These are phyloP conservation scores for Penicillium goetzii DNA, from an alignment of 495 filamentous ascomycete genomes.

Conservation along the genomic window DNA sequence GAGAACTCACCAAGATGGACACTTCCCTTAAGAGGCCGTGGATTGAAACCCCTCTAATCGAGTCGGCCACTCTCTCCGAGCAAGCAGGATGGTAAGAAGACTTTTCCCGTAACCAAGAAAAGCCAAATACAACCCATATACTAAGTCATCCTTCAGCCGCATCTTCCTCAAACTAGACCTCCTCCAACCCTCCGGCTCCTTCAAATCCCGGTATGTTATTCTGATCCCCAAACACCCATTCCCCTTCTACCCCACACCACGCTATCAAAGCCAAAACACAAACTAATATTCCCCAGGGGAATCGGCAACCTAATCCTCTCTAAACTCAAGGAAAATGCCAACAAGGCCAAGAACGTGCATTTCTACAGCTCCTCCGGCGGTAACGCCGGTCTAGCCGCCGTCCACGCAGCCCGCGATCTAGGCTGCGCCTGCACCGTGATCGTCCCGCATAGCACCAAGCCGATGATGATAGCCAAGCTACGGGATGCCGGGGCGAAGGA, in stretches of 20 bases:
- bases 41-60: constrained; percentile 73
- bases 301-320: constrained; percentile 75
- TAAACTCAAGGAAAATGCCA: constrained; percentile 43
- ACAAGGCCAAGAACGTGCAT: constrained; percentile 51
- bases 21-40: constrained; percentile 51
- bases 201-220: constrained; percentile 77
- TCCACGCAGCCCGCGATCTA: constrained; percentile 69
- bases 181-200: constrained; percentile 86
- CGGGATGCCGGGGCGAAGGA: constrained; percentile 62
- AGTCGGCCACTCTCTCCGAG: constrained; percentile 66
- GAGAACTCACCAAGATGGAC: not conserved
- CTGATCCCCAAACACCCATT: not conserved
- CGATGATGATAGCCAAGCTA: constrained; percentile 73
- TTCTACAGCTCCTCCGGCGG: constrained; percentile 88
- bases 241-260: not conserved
- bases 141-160: constrained; percentile 46
- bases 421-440: constrained; percentile 71
- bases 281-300: constrained; percentile 49
- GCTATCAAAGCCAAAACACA: not conserved
- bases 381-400: constrained; percentile 91
- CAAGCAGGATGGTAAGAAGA: constrained; percentile 67
- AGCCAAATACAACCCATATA: not conserved
- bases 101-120: not conserved
- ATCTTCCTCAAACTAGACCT: constrained; percentile 91
- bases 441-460: constrained; percentile 67